A percentile compares a stretch with the other conserved stretches of the same genome.
phyloP scores from a whole-genome alignment of 164 flowering plant species.

The Liriodendron chinense region DNA sequence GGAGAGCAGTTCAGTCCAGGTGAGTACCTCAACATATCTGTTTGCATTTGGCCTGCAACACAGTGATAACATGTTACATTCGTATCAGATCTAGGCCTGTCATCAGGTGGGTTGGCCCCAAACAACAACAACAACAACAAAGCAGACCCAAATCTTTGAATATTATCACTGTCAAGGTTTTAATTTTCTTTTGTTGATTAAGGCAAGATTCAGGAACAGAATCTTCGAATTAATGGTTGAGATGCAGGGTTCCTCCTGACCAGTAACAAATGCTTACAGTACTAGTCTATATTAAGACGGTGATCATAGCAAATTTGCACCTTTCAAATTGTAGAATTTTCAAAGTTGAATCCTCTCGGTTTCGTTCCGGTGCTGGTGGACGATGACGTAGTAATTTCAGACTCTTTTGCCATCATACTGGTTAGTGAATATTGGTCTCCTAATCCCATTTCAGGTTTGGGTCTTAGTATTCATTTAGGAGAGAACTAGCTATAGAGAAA shows the following conservation, averaged over 20 bases:
- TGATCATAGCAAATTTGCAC: neutral
- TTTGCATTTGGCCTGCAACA: too few relatives aligned
- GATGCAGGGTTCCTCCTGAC: too few relatives aligned
- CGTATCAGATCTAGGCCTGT: too few relatives aligned
- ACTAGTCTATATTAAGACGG: too few relatives aligned
- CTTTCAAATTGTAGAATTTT: slow-evolving; percentile 43
- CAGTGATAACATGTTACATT: neutral
- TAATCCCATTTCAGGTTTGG: neutral
- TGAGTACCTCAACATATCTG: slow-evolving; percentile 11
- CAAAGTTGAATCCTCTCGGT: slow-evolving; percentile 67
- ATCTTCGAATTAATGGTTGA: too few relatives aligned
- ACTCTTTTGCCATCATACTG: slow-evolving; percentile 83
- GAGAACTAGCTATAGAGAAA: neutral
- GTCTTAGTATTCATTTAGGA: neutral
- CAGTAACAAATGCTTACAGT: too few relatives aligned
- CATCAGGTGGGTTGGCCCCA: too few relatives aligned
- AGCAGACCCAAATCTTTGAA: too few relatives aligned
- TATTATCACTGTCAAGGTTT: too few relatives aligned
- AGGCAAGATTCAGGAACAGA: too few relatives aligned
- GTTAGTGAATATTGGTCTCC: slow-evolving; percentile 25
- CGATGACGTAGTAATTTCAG: slow-evolving; percentile 61
- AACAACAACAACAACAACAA: too few relatives aligned
- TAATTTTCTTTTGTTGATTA: too few relatives aligned
- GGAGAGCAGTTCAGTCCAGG: slow-evolving; percentile 80
- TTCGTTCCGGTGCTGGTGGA: slow-evolving; percentile 78